Percentiles rank a stretch among this genome's conserved stretches.
Conservation (phyloP, 805 yeast species). For the Blastobotrys attinorum region DNA sequence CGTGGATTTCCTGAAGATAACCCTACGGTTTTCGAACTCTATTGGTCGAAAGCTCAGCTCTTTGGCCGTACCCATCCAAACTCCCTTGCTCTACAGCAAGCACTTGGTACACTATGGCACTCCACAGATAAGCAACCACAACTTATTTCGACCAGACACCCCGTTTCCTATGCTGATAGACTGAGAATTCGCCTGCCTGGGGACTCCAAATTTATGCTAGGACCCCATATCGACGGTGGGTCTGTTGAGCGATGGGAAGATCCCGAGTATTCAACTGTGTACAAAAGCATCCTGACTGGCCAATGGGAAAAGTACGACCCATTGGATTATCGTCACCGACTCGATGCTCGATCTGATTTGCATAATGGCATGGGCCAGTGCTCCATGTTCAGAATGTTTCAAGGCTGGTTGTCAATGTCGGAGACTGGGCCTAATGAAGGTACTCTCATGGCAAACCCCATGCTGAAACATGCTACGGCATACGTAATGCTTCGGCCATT, state of each 20-base stretch:
- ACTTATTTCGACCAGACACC: slow-evolving; percentile 27
- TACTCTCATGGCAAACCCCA: slow-evolving; percentile 33
- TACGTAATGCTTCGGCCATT: slow-evolving; percentile 36
- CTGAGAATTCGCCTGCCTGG: slow-evolving; percentile 37
- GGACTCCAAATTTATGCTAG: slow-evolving; percentile 25
- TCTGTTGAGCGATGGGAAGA: slow-evolving; percentile 43
- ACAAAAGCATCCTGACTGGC: slow-evolving; percentile 31
- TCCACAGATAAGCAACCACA: slow-evolving; percentile 21
- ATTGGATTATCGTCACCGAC: slow-evolving; percentile 30
- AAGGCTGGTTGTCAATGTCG: slow-evolving; percentile 39
- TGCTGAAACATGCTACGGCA: slow-evolving; percentile 32
- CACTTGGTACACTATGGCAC: slow-evolving; percentile 28
- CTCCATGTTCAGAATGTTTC: slow-evolving; percentile 35
- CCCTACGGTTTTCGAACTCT: slow-evolving; percentile 28
- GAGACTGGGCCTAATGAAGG: slow-evolving; percentile 34
- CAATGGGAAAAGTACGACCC: slow-evolving; percentile 39
- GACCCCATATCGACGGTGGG: slow-evolving; percentile 38
- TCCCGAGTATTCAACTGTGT: slow-evolving; percentile 30
- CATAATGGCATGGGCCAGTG: slow-evolving; percentile 28
- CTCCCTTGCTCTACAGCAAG: slow-evolving; percentile 24
- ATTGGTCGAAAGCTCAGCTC: slow-evolving; percentile 36
- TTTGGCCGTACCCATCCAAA: slow-evolving; percentile 35
- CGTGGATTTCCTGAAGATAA: slow-evolving; percentile 22
- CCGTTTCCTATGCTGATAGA: slow-evolving; percentile 37
- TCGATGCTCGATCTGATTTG: slow-evolving; percentile 29